phyloP scores from a whole-genome alignment of 2,329 filamentous ascomycete genomes.

The Bertia moriformis region DNA sequence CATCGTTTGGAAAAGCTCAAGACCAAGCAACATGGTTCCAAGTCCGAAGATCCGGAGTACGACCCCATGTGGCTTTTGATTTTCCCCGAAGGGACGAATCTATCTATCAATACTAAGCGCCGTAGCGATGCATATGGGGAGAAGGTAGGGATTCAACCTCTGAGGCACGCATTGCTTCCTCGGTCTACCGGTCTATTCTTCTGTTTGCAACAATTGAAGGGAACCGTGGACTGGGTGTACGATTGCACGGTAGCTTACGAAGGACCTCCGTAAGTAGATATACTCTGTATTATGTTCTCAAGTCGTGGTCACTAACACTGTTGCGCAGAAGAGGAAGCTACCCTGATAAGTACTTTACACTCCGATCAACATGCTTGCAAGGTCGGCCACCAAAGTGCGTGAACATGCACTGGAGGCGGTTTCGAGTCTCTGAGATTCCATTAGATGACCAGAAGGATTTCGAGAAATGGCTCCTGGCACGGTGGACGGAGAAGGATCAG shows the following conservation, averaged over 20 bases:
- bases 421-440: slow-evolving; percentile 26
- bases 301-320: slow-evolving; percentile 18
- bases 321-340: not conserved
- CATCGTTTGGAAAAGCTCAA: slow-evolving; percentile 40
- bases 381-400: slow-evolving; percentile 32
- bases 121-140: slow-evolving; percentile 39
- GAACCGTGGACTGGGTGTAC: slow-evolving; percentile 49
- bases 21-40: slow-evolving; percentile 19
- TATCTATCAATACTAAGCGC: slow-evolving; percentile 37
- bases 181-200: slow-evolving; percentile 45
- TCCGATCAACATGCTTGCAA: slow-evolving; percentile 30
- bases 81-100: slow-evolving; percentile 51
- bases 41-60: slow-evolving; percentile 15
- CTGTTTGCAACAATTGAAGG: slow-evolving; percentile 40
- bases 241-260: slow-evolving; percentile 29
- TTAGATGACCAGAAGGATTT: slow-evolving; percentile 27
- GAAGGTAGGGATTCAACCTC: slow-evolving; percentile 38
- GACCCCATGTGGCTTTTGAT: slow-evolving; percentile 56
- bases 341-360: slow-evolving; percentile 13
- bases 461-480: slow-evolving; percentile 28
- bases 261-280: not conserved
- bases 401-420: slow-evolving; percentile 34
- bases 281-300: slow-evolving; percentile 27
- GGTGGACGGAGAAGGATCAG: slow-evolving; percentile 34
- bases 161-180: slow-evolving; percentile 44